Percentiles rank a stretch among this genome's conserved stretches.
Conservation (phyloP, 2,329 filamentous ascomycete species). For the Aureobasidium sp. region DNA sequence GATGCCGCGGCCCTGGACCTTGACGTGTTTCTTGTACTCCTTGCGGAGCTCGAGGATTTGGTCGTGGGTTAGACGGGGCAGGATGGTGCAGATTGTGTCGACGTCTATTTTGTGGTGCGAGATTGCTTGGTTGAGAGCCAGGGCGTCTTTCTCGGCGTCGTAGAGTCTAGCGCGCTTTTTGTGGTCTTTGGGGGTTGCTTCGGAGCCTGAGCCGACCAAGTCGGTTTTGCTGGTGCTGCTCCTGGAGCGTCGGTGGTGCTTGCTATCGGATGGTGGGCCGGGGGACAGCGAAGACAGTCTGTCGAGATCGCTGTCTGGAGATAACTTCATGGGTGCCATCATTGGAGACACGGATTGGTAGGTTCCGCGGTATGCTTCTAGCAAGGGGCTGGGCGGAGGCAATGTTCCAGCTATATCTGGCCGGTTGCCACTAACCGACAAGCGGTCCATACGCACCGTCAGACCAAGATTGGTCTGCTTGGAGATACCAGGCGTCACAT, state of each 20-base stretch:
- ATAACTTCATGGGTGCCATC: slow-evolving; percentile 61
- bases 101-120: slow-evolving; percentile 58
- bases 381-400: slow-evolving; percentile 72
- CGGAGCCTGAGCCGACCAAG: slow-evolving; percentile 1
- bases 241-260: slow-evolving; percentile 4
- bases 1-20: slow-evolving; percentile 71
- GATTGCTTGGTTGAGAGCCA: slow-evolving; percentile 67
- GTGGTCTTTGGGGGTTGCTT: slow-evolving; percentile 23
- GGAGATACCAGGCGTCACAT: slow-evolving; percentile 34
- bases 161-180: slow-evolving; percentile 70
- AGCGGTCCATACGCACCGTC: slow-evolving; percentile 37
- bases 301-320: slow-evolving; percentile 16
- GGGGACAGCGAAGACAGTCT: slow-evolving; percentile 8
- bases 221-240: neutral
- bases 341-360: slow-evolving; percentile 94
- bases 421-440: slow-evolving; percentile 42
- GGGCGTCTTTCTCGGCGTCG: slow-evolving; percentile 73
- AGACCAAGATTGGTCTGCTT: slow-evolving; percentile 30
- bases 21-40: slow-evolving; percentile 87
- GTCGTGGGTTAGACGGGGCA: slow-evolving; percentile 77
- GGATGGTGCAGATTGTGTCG: slow-evolving; percentile 69
- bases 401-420: slow-evolving; percentile 35
- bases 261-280: neutral
- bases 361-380: slow-evolving; percentile 88
- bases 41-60: slow-evolving; percentile 79